Base-by-base conservation (phyloP, 768 basidiomycete genomes). In the Mycena capillaripes region DNA sequence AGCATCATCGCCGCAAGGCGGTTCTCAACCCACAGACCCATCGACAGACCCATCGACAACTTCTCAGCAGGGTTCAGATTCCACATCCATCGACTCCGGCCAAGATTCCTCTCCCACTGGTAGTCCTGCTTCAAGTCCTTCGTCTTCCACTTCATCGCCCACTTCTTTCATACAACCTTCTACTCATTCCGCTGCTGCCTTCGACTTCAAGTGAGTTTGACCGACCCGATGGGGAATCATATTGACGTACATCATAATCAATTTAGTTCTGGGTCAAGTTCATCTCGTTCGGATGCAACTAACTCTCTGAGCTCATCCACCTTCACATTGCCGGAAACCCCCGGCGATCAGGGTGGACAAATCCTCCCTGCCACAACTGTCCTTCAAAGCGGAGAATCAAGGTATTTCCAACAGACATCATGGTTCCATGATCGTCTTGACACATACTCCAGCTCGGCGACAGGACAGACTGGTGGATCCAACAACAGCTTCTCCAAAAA, bases 401-500 rank as follows among this genome's bases (percentile, higher is more conserved):
- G 62, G 69, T 65, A 59, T 32, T 17, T 42, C 38, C 34, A 50
- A 59, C 23, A 12, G 55, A 38, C 32, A 56, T 50, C 42, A 67
- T 34, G 11, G 42, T 58, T 58, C 29, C 56, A 19, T 34, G n/a
- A 42, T 34, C n/a, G 14, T 34, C 4, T 21, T 72, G 42, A 66
- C 53, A 17, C 52, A 12, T 55, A 58, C 62, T 40, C 30, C 52
- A 72, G 70, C 27, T 4, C 52, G 7, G 36, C 23, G 27, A 25
- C 36, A 23, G 25, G 42, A 40, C 65, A 72, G 50, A 32, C 65
- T 19, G 25, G 38, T 11, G 29, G 4, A 34, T 38, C 61, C 21
- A 55, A 34, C 52, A 29, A 14, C n/a, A 48, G n/a, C n/a, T n/a
- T n/a, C 50, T 23, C 7, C 63, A 14, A 74, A 67, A 70, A 66